Conservation (phyloP, 2,329 filamentous ascomycete genomes). For the Ascochyta rabiei region DNA sequence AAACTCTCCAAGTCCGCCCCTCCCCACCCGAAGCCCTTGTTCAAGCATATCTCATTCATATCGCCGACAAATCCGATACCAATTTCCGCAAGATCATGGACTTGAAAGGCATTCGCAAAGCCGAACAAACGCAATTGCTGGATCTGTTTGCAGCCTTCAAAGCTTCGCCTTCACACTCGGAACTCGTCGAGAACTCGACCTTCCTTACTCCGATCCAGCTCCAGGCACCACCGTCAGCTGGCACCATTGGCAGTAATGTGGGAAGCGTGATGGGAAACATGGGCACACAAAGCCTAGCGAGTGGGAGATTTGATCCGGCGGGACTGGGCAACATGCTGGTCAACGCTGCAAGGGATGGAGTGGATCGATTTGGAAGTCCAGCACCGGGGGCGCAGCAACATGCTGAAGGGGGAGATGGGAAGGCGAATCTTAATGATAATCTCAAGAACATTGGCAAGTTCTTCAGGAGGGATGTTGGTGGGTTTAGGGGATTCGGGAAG, state of each 20-base stretch:
- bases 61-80: slow-evolving; percentile 87
- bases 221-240: slow-evolving; percentile 50
- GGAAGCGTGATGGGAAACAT: slow-evolving; percentile 50
- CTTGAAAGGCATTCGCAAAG: slow-evolving; percentile 84
- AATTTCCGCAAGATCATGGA: slow-evolving; percentile 98
- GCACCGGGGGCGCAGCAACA: slow-evolving; percentile 40
- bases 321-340: slow-evolving; percentile 86
- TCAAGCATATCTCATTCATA: slow-evolving; percentile 96
- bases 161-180: slow-evolving; percentile 67
- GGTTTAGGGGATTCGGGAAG: slow-evolving; percentile 46
- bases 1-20: slow-evolving; percentile 92
- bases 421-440: slow-evolving; percentile 86
- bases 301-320: slow-evolving; percentile 73
- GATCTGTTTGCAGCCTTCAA: slow-evolving; percentile 92
- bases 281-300: slow-evolving; percentile 44
- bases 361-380: slow-evolving; percentile 73
- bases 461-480: slow-evolving; percentile 83
- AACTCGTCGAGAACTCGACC: slow-evolving; percentile 56
- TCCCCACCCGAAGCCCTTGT: slow-evolving; percentile 92
- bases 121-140: slow-evolving; percentile 79
- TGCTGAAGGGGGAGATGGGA: slow-evolving; percentile 42
- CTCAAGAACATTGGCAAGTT: slow-evolving; percentile 96
- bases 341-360: slow-evolving; percentile 83
- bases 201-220: slow-evolving; percentile 48
- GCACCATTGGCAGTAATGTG: slow-evolving; percentile 46